These are phyloP conservation scores for Nicotiana sylvestris DNA, from an alignment of 257 asterid species.

Conservation along the genomic window DNA sequence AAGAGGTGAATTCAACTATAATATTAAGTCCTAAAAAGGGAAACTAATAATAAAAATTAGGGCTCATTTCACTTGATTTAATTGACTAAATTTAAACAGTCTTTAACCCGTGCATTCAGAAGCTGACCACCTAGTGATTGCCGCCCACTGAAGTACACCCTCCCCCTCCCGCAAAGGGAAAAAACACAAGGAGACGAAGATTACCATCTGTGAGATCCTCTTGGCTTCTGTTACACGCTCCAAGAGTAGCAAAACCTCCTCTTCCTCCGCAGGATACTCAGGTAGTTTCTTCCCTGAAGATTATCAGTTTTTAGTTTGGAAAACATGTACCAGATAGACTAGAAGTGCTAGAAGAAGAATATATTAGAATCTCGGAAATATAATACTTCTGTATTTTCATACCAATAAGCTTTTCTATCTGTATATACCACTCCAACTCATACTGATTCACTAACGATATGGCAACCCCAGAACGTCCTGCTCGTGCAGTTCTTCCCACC, in stretches of 20 bases:
- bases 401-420: conserved; percentile 84
- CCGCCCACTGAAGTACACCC: background rate
- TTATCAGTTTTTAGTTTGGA: background rate
- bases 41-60: background rate
- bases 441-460: conserved; percentile 78
- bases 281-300: conserved; percentile 70
- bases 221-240: conserved; percentile 81
- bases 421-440: conserved; percentile 83
- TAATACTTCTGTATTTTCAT: conserved; percentile 11
- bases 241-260: conserved; percentile 63
- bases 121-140: background rate
- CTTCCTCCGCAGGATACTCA: conserved; percentile 61
- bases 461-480: conserved; percentile 93
- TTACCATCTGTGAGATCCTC: conserved; percentile 70
- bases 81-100: background rate
- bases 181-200: background rate
- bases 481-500: conserved; percentile 99
- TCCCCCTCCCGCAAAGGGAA: background rate
- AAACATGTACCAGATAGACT: background rate
- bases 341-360: background rate
- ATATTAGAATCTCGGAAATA: background rate
- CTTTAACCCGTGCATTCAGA: background rate
- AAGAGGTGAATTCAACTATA: background rate
- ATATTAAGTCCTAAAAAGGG: background rate
- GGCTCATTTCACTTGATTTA: background rate